Conservation (phyloP, 306 rosid genomes). For the Sicyos edulis region DNA sequence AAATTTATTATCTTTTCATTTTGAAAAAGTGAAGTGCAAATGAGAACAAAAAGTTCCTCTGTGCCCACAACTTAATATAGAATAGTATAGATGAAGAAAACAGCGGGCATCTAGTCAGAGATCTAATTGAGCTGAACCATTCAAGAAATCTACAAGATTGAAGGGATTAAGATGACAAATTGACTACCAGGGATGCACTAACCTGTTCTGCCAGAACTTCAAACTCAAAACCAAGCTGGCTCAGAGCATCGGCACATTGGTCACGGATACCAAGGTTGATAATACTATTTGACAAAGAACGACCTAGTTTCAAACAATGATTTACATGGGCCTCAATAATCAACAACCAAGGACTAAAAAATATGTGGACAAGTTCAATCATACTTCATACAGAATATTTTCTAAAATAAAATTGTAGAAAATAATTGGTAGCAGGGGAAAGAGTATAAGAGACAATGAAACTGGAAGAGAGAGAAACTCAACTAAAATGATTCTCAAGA, state of each 20-base stretch:
- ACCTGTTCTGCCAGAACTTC: constrained; percentile 80
- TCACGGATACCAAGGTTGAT: constrained; percentile 69
- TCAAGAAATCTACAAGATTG: not conserved
- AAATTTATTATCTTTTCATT: not conserved
- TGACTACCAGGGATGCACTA: not conserved
- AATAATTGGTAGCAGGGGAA: not conserved
- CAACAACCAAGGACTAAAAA: not conserved
- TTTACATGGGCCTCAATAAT: not conserved
- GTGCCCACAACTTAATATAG: not conserved
- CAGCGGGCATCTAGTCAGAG: not conserved
- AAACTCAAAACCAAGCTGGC: constrained; percentile 70
- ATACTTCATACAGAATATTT: not conserved
- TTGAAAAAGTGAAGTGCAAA: not conserved
- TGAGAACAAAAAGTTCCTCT: not conserved
- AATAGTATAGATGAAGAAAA: constrained; percentile 1
- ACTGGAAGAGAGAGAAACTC: not conserved
- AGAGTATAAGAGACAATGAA: not conserved
- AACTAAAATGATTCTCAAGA: constrained; percentile 8
- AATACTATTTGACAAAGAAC: constrained; percentile 69
- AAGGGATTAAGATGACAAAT: not conserved
- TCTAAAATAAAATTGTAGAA: not conserved
- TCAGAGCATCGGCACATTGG: constrained; percentile 67
- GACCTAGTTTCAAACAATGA: constrained; percentile 43
- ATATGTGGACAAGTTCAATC: not conserved
- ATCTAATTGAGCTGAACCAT: constrained; percentile 19